phyloP scores from a whole-genome alignment of 2,329 filamentous ascomycete genomes.

The Stagonosporopsis rhizophila region DNA sequence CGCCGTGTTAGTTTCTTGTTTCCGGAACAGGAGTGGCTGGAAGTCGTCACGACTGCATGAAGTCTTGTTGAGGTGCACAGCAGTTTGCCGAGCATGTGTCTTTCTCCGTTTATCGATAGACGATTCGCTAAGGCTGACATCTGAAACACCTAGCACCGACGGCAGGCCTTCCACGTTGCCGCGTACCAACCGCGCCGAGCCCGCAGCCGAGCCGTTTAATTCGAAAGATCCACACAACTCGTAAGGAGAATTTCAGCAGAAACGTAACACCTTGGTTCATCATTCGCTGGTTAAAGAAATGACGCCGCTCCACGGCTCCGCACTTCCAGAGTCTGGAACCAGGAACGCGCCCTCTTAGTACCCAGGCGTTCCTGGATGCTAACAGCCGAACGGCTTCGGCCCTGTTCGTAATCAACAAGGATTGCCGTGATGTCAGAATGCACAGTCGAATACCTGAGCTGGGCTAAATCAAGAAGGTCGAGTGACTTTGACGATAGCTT shows the following conservation, averaged over 20 bases:
- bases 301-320: slow-evolving; percentile 16
- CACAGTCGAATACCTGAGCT: not conserved
- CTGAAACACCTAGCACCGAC: slow-evolving; percentile 15
- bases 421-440: slow-evolving; percentile 8
- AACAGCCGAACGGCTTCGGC: slow-evolving; percentile 8
- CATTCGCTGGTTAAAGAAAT: slow-evolving; percentile 14
- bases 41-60: slow-evolving; percentile 7
- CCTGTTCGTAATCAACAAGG: slow-evolving; percentile 5
- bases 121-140: slow-evolving; percentile 12
- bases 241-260: slow-evolving; percentile 13
- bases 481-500: not conserved
- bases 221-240: slow-evolving; percentile 5
- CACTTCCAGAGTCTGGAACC: slow-evolving; percentile 18
- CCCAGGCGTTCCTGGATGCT: slow-evolving; percentile 11
- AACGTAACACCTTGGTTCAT: slow-evolving; percentile 14
- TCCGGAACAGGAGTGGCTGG: not conserved
- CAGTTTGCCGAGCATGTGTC: slow-evolving; percentile 16
- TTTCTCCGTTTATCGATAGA: slow-evolving; percentile 18
- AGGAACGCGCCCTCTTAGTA: slow-evolving; percentile 11
- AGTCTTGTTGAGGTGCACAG: slow-evolving; percentile 18
- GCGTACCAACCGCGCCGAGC: slow-evolving; percentile 19
- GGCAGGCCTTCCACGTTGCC: slow-evolving; percentile 20
- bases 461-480: not conserved
- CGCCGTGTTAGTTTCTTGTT: not conserved
- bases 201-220: slow-evolving; percentile 19